These are phyloP conservation scores for Furcasterigmium furcatum DNA, from an alignment of 2,329 filamentous ascomycete genomes.

Conservation along the genomic window DNA sequence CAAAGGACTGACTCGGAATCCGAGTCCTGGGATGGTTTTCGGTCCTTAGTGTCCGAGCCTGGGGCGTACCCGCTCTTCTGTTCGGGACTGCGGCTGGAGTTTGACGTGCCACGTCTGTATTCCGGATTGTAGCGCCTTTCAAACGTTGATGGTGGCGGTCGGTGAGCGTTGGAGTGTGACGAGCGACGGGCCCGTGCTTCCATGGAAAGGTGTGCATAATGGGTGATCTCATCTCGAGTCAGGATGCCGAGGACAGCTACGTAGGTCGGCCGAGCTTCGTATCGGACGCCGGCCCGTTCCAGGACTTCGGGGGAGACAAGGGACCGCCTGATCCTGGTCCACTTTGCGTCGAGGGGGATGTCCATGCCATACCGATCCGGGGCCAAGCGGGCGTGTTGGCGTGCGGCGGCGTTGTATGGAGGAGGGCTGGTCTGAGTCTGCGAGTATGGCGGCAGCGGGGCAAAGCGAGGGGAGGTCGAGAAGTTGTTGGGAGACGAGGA, in stretches of 20 bases:
- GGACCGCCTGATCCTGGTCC: slow-evolving; percentile 55
- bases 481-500: slow-evolving; percentile 28
- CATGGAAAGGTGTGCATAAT: slow-evolving; percentile 45
- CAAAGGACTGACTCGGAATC: slow-evolving; percentile 19
- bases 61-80: too few relatives aligned
- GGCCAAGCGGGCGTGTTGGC: slow-evolving; percentile 35
- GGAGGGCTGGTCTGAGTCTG: slow-evolving; percentile 10
- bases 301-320: slow-evolving; percentile 58
- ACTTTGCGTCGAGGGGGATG: slow-evolving; percentile 54
- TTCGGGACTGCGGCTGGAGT: slow-evolving; percentile 27
- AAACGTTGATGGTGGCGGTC: slow-evolving; percentile 1
- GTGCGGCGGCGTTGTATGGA: slow-evolving; percentile 10
- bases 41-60: not conserved
- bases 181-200: slow-evolving; percentile 34
- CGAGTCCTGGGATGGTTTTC: slow-evolving; percentile 9
- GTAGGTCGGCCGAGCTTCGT: slow-evolving; percentile 58
- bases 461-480: slow-evolving; percentile 36
- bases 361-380: slow-evolving; percentile 55
- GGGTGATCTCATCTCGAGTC: slow-evolving; percentile 45
- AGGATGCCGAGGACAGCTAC: slow-evolving; percentile 58
- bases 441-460: slow-evolving; percentile 27
- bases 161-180: slow-evolving; percentile 9
- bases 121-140: not conserved
- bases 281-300: slow-evolving; percentile 51
- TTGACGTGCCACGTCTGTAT: slow-evolving; percentile 15